Percentiles rank a stretch among this genome's conserved stretches.
These are phyloP conservation scores for Picea sitchensis DNA, from an alignment of 75 land plant species.

Conservation along the genomic window DNA sequence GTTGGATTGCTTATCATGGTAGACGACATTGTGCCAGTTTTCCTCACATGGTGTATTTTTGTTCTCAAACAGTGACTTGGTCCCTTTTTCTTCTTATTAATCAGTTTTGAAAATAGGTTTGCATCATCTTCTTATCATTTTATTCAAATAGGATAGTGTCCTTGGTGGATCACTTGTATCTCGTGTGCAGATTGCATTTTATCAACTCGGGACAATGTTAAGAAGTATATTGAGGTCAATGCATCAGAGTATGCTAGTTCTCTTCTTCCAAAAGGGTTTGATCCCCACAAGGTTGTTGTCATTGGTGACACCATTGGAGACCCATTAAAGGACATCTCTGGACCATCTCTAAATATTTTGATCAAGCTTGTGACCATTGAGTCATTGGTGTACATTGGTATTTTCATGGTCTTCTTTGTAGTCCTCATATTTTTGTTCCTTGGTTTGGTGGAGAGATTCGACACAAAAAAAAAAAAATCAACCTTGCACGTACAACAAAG, in stretches of 20 bases:
- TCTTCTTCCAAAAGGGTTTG: constrained; percentile 39
- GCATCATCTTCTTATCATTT: no score
- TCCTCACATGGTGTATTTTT: no score
- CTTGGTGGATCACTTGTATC: constrained; percentile 8
- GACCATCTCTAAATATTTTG: constrained; percentile 76
- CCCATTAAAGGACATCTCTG: constrained; percentile 81
- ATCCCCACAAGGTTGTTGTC: constrained; percentile 37
- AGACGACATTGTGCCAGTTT: no score
- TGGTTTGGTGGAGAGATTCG: constrained; percentile 71
- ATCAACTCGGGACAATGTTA: constrained; percentile 82
- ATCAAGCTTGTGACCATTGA: constrained; percentile 91
- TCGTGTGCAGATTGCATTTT: constrained; percentile 72
- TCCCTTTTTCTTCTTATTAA: no score
- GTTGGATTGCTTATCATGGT: no score
- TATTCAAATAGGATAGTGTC: no score
- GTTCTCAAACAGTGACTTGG: no score
- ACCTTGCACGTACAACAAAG: no score
- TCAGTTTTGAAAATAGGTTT: no score
- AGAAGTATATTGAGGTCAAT: constrained; percentile 74
- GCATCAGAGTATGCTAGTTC: constrained; percentile 28
- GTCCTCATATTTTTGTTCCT: constrained; percentile 75
- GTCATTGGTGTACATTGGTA: constrained; percentile 69
- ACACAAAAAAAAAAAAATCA: constrained; percentile 33
- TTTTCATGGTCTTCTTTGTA: constrained; percentile 74
- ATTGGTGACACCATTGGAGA: constrained; percentile 74